Percentiles rank a stretch among this genome's conserved stretches.
phyloP scores from a whole-genome alignment of 2,329 filamentous ascomycete genomes.

The Parascedosporium putredinis region DNA sequence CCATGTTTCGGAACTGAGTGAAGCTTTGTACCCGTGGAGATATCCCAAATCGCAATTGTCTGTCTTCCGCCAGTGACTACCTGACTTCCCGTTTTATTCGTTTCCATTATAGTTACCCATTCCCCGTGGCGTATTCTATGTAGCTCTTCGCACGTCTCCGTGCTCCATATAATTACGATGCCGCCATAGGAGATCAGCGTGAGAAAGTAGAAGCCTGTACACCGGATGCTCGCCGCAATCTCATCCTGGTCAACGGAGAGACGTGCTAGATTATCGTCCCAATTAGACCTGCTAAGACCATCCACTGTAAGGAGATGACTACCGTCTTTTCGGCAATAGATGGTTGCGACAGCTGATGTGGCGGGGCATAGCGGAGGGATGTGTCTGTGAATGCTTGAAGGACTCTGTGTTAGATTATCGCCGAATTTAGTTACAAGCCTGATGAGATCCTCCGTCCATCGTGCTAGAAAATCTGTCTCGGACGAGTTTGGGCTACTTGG shows the following conservation, averaged over 20 bases:
- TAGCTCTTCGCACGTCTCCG: background rate
- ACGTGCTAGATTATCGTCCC: conserved; percentile 1
- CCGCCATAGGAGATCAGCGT: background rate
- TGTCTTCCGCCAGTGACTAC: background rate
- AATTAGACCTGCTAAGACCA: background rate
- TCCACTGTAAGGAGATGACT: background rate
- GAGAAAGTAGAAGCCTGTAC: background rate
- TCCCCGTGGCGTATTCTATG: background rate
- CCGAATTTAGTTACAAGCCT: background rate
- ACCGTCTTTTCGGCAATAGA: background rate
- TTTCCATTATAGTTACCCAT: background rate
- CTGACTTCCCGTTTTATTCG: background rate
- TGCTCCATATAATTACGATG: background rate
- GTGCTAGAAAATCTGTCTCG: background rate
- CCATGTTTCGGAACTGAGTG: background rate
- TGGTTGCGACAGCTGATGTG: background rate
- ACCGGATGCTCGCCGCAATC: background rate
- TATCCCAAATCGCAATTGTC: background rate
- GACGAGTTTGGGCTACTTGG: background rate
- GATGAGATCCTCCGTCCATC: background rate
- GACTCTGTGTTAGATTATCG: background rate
- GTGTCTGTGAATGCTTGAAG: background rate
- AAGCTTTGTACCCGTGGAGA: background rate
- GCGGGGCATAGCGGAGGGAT: background rate
- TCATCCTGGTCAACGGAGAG: conserved; percentile 1